phyloP scores from a whole-genome alignment of 352 stramenopile species.

The Phytophthora podocarpi region DNA sequence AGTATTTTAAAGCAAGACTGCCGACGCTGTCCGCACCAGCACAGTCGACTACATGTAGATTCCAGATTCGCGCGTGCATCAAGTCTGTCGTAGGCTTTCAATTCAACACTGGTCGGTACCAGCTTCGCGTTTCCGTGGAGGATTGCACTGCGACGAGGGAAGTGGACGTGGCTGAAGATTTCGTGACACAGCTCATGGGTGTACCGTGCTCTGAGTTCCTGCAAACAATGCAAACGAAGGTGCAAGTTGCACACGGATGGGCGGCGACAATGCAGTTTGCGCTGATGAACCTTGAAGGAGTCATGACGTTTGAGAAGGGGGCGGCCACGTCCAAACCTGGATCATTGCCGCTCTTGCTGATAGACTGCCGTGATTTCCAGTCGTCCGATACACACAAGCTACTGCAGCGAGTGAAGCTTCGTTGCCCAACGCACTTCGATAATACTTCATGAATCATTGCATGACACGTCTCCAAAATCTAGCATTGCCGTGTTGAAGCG shows the following conservation, averaged over 20 bases:
- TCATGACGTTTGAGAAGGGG: slow-evolving; percentile 62
- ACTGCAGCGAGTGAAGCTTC: slow-evolving; percentile 47
- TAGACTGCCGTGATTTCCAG: slow-evolving; percentile 56
- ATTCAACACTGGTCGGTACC: slow-evolving; percentile 73
- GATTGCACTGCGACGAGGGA: slow-evolving; percentile 70
- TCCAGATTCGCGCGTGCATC: slow-evolving; percentile 73
- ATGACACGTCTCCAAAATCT: neutral
- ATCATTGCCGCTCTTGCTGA: slow-evolving; percentile 48
- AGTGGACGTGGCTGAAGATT: slow-evolving; percentile 54
- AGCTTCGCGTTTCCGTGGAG: slow-evolving; percentile 76
- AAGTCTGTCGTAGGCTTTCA: slow-evolving; percentile 87
- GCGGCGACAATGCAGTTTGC: slow-evolving; percentile 79
- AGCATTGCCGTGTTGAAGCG: too few species aligned
- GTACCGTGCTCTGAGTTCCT: slow-evolving; percentile 72
- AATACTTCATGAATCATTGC: neutral
- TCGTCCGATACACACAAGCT: slow-evolving; percentile 43
- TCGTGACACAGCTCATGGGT: slow-evolving; percentile 78
- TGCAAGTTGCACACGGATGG: slow-evolving; percentile 60
- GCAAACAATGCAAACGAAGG: slow-evolving; percentile 68
- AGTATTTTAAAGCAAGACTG: slow-evolving; percentile 53
- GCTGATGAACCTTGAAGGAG: slow-evolving; percentile 81
- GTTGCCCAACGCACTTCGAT: slow-evolving; percentile 6
- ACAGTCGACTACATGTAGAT: slow-evolving; percentile 27
- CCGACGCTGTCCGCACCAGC: slow-evolving; percentile 19
- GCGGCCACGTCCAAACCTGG: slow-evolving; percentile 6